Percentiles rank a stretch among this genome's conserved stretches.
These are phyloP conservation scores for Cladophialophora yegresii DNA, from an alignment of 2,329 filamentous ascomycete genomes.

Conservation along the genomic window DNA sequence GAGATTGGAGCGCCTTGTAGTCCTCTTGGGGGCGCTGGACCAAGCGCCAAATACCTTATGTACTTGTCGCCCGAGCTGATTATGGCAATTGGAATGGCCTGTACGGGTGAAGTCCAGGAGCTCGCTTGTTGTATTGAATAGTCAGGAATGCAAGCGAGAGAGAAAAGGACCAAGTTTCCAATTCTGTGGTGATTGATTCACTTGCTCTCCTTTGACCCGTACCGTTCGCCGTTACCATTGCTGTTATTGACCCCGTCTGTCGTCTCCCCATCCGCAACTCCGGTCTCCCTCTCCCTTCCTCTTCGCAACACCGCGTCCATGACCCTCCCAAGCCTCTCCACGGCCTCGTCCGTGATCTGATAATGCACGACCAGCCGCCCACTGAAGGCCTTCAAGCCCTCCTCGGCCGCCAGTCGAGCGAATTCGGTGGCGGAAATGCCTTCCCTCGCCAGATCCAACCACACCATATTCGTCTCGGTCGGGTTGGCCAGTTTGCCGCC, in stretches of 20 bases:
- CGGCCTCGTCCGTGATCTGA: constrained; percentile 52
- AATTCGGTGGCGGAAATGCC: constrained; percentile 58
- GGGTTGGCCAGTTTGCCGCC: constrained; percentile 70
- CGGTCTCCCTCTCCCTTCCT: background rate
- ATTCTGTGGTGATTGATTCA: constrained; percentile 1
- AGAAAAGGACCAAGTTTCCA: background rate
- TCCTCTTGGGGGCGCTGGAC: background rate
- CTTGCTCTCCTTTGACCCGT: background rate
- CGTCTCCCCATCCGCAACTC: background rate
- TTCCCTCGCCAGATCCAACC: constrained; percentile 70
- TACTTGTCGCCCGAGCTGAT: background rate
- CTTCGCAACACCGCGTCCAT: constrained; percentile 37
- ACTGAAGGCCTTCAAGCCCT: constrained; percentile 59
- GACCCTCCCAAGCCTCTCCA: constrained; percentile 37
- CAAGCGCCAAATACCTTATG: background rate
- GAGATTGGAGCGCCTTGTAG: background rate
- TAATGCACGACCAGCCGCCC: constrained; percentile 69
- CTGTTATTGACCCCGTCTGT: constrained; percentile 1
- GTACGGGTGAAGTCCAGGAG: background rate
- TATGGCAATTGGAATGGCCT: background rate
- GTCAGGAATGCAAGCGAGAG: background rate
- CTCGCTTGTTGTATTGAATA: background rate
- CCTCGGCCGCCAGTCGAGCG: constrained; percentile 56
- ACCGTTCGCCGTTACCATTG: constrained; percentile 10
- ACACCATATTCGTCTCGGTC: constrained; percentile 90